Conservation (phyloP, 1,284 basidiomycete genomes). For the Cutaneotrichosporon sp. region DNA sequence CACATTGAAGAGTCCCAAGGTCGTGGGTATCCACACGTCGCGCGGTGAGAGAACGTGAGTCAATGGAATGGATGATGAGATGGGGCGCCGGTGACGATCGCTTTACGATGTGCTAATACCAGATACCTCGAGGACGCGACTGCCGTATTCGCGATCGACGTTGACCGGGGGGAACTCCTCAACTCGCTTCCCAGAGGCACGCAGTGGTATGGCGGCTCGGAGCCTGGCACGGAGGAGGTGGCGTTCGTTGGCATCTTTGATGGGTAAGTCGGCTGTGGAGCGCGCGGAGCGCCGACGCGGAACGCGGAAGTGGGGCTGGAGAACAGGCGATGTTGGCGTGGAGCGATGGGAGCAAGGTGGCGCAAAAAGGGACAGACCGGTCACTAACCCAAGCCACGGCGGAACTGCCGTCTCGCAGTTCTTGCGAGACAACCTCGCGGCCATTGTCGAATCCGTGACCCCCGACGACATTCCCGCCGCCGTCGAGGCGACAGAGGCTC, state of each 20-base stretch:
- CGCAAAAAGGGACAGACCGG: background rate
- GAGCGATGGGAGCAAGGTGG: background rate
- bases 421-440: constrained; percentile 75
- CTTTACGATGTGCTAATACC: background rate
- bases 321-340: background rate
- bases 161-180: constrained; percentile 70
- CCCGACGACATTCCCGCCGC: constrained; percentile 69
- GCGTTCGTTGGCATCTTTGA: constrained; percentile 86
- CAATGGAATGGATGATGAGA: constrained; percentile 16
- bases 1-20: constrained; percentile 42
- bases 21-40: constrained; percentile 72
- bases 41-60: constrained; percentile 69
- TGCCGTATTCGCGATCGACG: constrained; percentile 67
- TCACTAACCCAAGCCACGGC: constrained; percentile 62
- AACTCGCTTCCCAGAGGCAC: constrained; percentile 61
- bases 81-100: background rate
- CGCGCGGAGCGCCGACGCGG: background rate
- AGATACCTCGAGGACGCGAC: constrained; percentile 82
- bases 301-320: background rate
- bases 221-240: constrained; percentile 65
- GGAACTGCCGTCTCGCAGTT: constrained; percentile 71
- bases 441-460: constrained; percentile 71
- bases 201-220: constrained; percentile 66
- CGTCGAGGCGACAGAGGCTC: constrained; percentile 70
- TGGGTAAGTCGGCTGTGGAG: constrained; percentile 60